Base-by-base conservation (phyloP, 345 rosid genomes). In the Diplotaxis tenuifolia region DNA sequence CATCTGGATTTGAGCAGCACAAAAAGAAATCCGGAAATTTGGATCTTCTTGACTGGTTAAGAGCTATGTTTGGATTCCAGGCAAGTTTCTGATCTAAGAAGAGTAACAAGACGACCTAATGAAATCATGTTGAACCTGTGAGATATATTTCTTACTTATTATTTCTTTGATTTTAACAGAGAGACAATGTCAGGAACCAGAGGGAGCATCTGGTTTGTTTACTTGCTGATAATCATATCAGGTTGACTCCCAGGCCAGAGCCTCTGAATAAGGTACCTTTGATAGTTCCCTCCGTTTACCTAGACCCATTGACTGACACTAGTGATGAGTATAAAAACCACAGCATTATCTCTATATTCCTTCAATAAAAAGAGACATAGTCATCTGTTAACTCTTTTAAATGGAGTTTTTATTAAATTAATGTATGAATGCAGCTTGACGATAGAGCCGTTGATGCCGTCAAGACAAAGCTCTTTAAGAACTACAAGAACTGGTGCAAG, bases 11-110 rank as follows among this genome's bases (percentile, higher is more conserved):
- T 78, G 96, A 90, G 78, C 98, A 85, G 76, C 91, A 86, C 53
- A 84, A 90, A 83, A 96, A 87, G 75, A 92, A 89, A 85, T 72
- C 89, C 11, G 94, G 96, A 67, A 93, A 95, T 66, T 53, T 92
- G 22, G 99, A 95, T 76, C 86, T 95, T 81, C 89, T 95, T 29
- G 99, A 95, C 78, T 95, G 99, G 98, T 81, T 95, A 79, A 84
- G 94, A 72, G 96, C 97, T 36, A 88, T 92, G 96, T 95, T 90
- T 72, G 98, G 99, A 54, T 95, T 95, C 83, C 99, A 95, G 96
- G 99, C 74, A 88, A 58, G 89, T 66, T 53, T 55, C 52, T 72
- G 52, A 32, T 70, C 49, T 42, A 16, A 42, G 53, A 62, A 47
- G 20, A 72, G 14, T 45, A 38, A 69, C 55, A 32, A 53, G 22